Base-by-base conservation (phyloP, 805 yeast species). In the Metschnikowia henanensis region DNA sequence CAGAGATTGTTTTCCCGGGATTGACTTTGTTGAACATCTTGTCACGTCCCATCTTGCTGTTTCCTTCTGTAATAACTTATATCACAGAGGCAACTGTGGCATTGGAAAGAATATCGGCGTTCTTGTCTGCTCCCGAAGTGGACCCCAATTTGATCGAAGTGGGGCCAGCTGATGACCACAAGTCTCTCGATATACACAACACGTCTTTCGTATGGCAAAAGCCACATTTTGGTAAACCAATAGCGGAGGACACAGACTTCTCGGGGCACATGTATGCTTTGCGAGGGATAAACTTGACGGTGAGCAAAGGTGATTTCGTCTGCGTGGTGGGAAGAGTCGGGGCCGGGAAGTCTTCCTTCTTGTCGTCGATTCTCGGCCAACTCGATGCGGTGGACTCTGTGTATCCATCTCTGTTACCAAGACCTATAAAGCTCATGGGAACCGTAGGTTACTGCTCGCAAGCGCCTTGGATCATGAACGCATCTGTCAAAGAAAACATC, bases 1-100 rank as follows among this genome's bases (percentile, higher is more conserved):
- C 89, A 10, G 86, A 83, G 34, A 72, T 83, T 46, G 83, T 82
- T 5, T 83, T 83, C 60, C 89, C 90, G 12, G 80, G 87, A 2
- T 66, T 84, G 46, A 65, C 87, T 1, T 64, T 83, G 41, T 79
- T 84, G 53, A 76, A 79, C 47, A 61, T 83, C 46, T 58, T 84
- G 32, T 73, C 82, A 4, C 77, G 70, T 32, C 87, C 87, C 7
- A 75, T 84, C 23, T 71, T 73, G 55, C 74, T 75, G 9, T 72
- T 84, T 37, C 91, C 91, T 0, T 63, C 72, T 1, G 65, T 79
- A 23, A 73, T 83, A 30, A 80, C 80, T 4, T 68, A 79, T 3
- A 55, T 81, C 43, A 73, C 82, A 42, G 88, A 83, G 55, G 75
- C 81, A 0, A 68, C 73, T 3, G 83, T 84, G 25, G 77, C 89